These are phyloP conservation scores for Pythium oligandrum DNA, from an alignment of 352 stramenopile genomes.

Conservation along the genomic window DNA sequence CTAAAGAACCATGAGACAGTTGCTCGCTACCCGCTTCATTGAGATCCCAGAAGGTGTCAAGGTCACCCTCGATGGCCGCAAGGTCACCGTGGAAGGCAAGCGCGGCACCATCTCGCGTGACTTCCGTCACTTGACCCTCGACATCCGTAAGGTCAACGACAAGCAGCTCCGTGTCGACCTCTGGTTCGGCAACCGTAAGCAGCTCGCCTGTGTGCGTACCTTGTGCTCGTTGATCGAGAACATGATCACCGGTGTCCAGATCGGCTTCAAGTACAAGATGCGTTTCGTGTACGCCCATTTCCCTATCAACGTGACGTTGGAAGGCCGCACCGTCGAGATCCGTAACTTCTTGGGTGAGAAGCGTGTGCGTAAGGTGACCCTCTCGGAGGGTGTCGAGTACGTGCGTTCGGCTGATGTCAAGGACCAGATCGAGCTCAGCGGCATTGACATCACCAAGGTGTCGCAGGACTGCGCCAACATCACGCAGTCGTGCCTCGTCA, in stretches of 20 bases:
- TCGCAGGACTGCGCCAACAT: slow-evolving; percentile 90
- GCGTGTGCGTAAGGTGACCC: slow-evolving; percentile 93
- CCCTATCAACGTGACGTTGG: slow-evolving; percentile 98
- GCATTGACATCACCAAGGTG: slow-evolving; percentile 98
- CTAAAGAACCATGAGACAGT: slow-evolving; percentile 72
- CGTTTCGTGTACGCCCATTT: slow-evolving; percentile 99
- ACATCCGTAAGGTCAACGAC: slow-evolving; percentile 91
- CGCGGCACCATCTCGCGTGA: slow-evolving; percentile 92
- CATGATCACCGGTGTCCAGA: slow-evolving; percentile 98
- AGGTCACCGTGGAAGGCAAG: slow-evolving; percentile 95
- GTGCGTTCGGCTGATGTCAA: slow-evolving; percentile 96
- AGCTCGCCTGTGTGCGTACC: slow-evolving; percentile 97
- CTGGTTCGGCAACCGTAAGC: slow-evolving; percentile 99
- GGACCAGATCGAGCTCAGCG: slow-evolving; percentile 98
- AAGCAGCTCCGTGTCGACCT: slow-evolving; percentile 95
- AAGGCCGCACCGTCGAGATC: slow-evolving; percentile 95
- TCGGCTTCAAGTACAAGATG: slow-evolving; percentile 99
- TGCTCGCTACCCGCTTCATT: slow-evolving; percentile 92
- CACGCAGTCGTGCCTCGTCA: slow-evolving; percentile 79
- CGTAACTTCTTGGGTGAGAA: slow-evolving; percentile 99
- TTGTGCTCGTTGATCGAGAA: slow-evolving; percentile 99
- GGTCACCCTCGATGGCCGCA: slow-evolving; percentile 92
- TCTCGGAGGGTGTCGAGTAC: slow-evolving; percentile 94
- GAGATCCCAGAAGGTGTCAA: slow-evolving; percentile 94
- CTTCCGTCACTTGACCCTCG: slow-evolving; percentile 97